A percentile compares a stretch with the other conserved stretches of the same genome.
These are phyloP conservation scores for Coffea humblotiana DNA, from an alignment of 305 asterid genomes.

Conservation along the genomic window DNA sequence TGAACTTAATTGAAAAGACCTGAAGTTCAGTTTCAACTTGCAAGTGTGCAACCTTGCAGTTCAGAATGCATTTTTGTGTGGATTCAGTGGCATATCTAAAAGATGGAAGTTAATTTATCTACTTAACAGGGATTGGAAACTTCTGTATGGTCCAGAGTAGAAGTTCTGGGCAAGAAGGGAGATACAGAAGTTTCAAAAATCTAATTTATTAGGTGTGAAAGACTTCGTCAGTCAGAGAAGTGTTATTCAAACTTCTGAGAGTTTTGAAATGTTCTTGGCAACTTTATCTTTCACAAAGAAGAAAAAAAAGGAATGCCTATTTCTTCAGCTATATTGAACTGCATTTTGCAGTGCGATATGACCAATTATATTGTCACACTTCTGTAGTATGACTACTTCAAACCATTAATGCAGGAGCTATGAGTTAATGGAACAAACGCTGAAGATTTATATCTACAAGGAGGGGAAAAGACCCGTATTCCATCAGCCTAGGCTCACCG, in stretches of 20 bases:
- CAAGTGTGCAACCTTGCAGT: background rate
- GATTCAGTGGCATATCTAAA: background rate
- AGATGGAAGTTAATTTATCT: background rate
- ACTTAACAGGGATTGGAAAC: background rate
- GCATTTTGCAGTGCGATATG: background rate
- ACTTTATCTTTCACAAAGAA: background rate
- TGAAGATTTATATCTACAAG: slow-evolving; percentile 68
- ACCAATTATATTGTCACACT: background rate
- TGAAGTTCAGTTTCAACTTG: background rate
- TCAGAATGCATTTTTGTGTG: background rate
- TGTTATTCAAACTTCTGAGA: background rate
- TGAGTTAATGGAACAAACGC: slow-evolving; percentile 79
- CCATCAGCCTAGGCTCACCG: slow-evolving; percentile 72
- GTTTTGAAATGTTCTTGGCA: background rate
- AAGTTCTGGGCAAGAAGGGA: background rate
- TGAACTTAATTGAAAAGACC: no score
- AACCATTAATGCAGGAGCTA: slow-evolving; percentile 67
- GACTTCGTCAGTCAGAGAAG: background rate
- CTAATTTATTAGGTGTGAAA: no score
- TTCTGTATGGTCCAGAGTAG: background rate
- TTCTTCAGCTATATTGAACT: background rate
- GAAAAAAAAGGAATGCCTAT: background rate
- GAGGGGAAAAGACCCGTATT: slow-evolving; percentile 78
- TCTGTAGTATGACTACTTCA: background rate
- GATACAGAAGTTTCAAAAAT: no score